Conservation (phyloP, 2,329 filamentous ascomycete genomes). For the Saccharata proteae region DNA sequence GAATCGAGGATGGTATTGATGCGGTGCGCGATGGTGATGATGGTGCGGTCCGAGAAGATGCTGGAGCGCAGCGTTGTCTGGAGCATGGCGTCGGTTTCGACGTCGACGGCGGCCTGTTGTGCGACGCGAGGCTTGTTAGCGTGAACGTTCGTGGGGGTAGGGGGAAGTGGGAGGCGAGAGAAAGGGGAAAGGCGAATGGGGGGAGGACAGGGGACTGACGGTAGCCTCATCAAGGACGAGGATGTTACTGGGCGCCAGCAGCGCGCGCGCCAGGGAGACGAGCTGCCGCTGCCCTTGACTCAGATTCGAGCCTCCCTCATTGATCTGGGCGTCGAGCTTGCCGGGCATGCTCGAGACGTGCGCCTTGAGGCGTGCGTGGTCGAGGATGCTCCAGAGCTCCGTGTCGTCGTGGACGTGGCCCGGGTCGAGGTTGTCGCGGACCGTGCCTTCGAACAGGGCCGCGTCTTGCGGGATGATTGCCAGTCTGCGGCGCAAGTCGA, state of each 20-base stretch:
- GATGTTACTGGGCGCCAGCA: conserved; percentile 93
- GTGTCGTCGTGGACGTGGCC: conserved; percentile 93
- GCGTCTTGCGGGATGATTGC: conserved; percentile 98
- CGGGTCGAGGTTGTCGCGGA: conserved; percentile 92
- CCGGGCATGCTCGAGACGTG: conserved; percentile 79
- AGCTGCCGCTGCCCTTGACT: conserved; percentile 92
- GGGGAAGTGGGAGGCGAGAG: neutral
- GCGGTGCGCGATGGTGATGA: conserved; percentile 95
- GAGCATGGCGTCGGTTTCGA: conserved; percentile 54
- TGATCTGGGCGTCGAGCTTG: conserved; percentile 76
- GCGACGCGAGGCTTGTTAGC: conserved; percentile 4
- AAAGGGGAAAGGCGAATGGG: neutral
- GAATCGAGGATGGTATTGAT: conserved; percentile 91
- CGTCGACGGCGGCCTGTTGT: conserved; percentile 52
- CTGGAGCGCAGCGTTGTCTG: conserved; percentile 51
- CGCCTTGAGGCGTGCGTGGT: conserved; percentile 87
- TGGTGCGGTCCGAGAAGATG: conserved; percentile 80
- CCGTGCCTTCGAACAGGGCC: conserved; percentile 83
- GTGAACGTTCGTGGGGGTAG: neutral
- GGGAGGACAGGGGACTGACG: conserved; percentile 38
- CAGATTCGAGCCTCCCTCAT: conserved; percentile 94
- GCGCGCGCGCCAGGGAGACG: conserved; percentile 80
- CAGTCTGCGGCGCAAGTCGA: conserved; percentile 77
- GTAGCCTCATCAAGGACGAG: conserved; percentile 95
- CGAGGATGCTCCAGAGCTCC: conserved; percentile 89